A percentile compares a stretch with the other conserved stretches of the same genome.
These are phyloP conservation scores for Lentinus brumalis DNA, from an alignment of 768 basidiomycete genomes.

Conservation along the genomic window DNA sequence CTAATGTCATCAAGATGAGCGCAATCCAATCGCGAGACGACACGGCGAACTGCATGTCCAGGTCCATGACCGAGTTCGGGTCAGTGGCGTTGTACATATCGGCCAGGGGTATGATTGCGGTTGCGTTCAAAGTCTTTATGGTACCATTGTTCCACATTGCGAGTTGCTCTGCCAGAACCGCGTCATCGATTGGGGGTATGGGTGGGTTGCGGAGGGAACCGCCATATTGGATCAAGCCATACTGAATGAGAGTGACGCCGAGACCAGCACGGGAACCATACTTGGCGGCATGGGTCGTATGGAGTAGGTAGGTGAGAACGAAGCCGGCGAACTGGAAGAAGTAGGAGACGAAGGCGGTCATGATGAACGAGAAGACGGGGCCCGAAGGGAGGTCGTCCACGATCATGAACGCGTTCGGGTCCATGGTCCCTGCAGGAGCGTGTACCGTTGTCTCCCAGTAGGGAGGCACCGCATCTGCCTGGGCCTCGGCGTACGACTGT, in stretches of 20 bases:
- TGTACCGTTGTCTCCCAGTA: constrained; percentile 98
- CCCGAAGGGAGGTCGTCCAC: constrained; percentile 92
- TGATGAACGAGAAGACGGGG: constrained; percentile 67
- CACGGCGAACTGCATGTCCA: constrained; percentile 33
- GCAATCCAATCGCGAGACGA: constrained; percentile 85
- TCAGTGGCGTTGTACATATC: constrained; percentile 23
- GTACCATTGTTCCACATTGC: constrained; percentile 7
- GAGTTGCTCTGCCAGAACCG: constrained; percentile 15
- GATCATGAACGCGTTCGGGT: constrained; percentile 66
- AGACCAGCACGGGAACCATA: constrained; percentile 93
- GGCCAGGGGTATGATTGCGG: constrained; percentile 5
- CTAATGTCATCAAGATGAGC: constrained; percentile 89
- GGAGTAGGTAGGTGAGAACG: constrained; percentile 89
- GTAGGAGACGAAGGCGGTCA: constrained; percentile 84
- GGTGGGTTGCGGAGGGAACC: not conserved
- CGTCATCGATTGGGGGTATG: constrained; percentile 16
- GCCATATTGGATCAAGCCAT: constrained; percentile 55
- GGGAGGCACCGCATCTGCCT: constrained; percentile 86
- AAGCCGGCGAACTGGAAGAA: constrained; percentile 98
- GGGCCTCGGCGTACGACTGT: constrained; percentile 85
- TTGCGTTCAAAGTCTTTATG: not conserved
- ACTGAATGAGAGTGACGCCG: constrained; percentile 94
- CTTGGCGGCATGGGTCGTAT: constrained; percentile 90
- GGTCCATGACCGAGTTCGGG: constrained; percentile 12
- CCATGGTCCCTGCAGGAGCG: constrained; percentile 56